A percentile compares a stretch with the other conserved stretches of the same genome.
Evolutionary conservation across 1,139 yeast genomes (phyloP).

Genomic region (Scheffersomyces stambukii): DNA sequence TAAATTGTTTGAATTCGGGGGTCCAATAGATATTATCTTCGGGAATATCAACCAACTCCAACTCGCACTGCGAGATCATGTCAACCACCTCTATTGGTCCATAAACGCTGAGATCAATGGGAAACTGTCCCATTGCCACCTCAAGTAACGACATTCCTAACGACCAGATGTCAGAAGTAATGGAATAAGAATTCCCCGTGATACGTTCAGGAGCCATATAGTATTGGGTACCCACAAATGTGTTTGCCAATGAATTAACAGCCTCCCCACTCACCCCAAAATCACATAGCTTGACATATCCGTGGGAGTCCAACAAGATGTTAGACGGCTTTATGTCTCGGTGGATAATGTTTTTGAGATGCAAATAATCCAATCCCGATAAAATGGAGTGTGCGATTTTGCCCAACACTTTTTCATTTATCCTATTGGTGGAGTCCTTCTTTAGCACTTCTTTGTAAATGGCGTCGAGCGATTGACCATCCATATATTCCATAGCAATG

Average conservation of each 20-base stretch:
- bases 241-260: conserved; percentile 88
- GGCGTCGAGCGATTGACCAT: conserved; percentile 86
- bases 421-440: conserved; percentile 70
- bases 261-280: conserved; percentile 99
- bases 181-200: conserved; percentile 91
- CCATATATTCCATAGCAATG: conserved; percentile 97
- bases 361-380: conserved; percentile 80
- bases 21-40: conserved; percentile 78
- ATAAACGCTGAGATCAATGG: conserved; percentile 41
- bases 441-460: conserved; percentile 65
- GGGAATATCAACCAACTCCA: conserved; percentile 72
- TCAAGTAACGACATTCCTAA: conserved; percentile 86
- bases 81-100: conserved; percentile 86
- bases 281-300: conserved; percentile 90
- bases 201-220: conserved; percentile 99
- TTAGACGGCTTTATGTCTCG: conserved; percentile 94
- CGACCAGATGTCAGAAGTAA: conserved; percentile 96
- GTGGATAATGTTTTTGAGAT: conserved; percentile 83
- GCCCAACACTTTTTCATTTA: conserved; percentile 89
- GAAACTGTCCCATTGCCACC: conserved; percentile 87
- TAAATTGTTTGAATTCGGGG: conserved; percentile 74
- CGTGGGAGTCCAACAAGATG: conserved; percentile 66
- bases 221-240: conserved; percentile 94
- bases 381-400: conserved; percentile 83
- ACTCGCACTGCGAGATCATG: conserved; percentile 69